Base-by-base conservation (phyloP, 225 moss, liverwort and hornwort species). In the Marchantia paleacea region DNA sequence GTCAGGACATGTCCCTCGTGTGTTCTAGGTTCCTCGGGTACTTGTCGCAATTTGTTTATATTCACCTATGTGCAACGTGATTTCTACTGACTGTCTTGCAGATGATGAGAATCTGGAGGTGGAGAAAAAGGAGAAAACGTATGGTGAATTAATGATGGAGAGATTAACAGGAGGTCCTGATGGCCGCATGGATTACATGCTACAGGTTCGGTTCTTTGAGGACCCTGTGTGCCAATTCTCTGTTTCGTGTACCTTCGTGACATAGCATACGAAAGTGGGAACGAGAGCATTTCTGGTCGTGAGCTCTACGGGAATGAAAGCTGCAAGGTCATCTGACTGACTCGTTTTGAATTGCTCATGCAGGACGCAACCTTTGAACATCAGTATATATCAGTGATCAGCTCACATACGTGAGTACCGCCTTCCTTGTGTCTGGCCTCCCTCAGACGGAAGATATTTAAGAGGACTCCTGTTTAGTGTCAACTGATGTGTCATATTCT, bases 361-460 rank as follows among this genome's bases (percentile, higher is more conserved):
- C 87, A 99, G 99, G 99, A 99, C 87, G 85, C 99, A 72, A 99
- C 99, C 72, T 99, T 95, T 78, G 99, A 99, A 87, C 99, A 99
- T 74, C 99, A 92, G 85, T 99, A 99, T 83, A 92, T 99, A 82
- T 91, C 99, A 55, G 99, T 93, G 76, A 92, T 99, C 84, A 99
- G 95, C 82, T 99, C 95, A 72, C 99, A 99, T 83, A 99, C 99
- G 99, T 99, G 87, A 89, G 91, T 83, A 52, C 15, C 51, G 16
- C n/a, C 26, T 25, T 52, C 73, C 26, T 53, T 7, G 60, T 16
- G 24, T 22, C 22, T 62, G 22, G 22, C n/a, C n/a, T 15, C 22
- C 11, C 31, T 12, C 11, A 55, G 55, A 39, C 39, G 5, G 58
- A 58, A 16, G 58, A 10, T n/a, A 72, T 72, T 18, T 50, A 2